phyloP scores from a whole-genome alignment of 352 stramenopile species.

The Discostella stelligera region DNA sequence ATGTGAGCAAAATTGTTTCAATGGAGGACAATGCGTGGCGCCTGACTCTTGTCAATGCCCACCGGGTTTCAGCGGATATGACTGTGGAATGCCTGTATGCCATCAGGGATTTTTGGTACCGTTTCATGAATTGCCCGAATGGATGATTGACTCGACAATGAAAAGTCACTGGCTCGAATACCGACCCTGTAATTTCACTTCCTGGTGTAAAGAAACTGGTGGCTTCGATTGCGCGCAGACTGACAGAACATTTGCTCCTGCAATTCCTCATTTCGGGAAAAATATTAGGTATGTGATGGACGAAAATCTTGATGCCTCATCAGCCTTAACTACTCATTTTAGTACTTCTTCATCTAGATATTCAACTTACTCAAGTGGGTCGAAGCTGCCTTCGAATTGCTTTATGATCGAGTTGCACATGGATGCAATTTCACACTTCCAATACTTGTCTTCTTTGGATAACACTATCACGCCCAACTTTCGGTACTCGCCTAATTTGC shows the following conservation, averaged over 20 bases:
- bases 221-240: slow-evolving; percentile 89
- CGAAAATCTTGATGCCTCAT: background rate
- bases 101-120: slow-evolving; percentile 91
- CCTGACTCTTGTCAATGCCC: slow-evolving; percentile 93
- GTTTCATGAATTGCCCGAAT: slow-evolving; percentile 62
- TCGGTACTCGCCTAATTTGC: slow-evolving; percentile 84
- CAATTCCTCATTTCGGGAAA: slow-evolving; percentile 30
- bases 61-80: slow-evolving; percentile 89
- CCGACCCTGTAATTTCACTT: slow-evolving; percentile 87
- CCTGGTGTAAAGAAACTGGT: slow-evolving; percentile 90
- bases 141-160: slow-evolving; percentile 50
- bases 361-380: slow-evolving; percentile 52
- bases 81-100: slow-evolving; percentile 90
- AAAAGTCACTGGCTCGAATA: slow-evolving; percentile 85
- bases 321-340: background rate
- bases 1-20: slow-evolving; percentile 87
- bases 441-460: slow-evolving; percentile 87
- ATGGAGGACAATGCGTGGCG: slow-evolving; percentile 89
- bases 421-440: slow-evolving; percentile 85
- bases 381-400: slow-evolving; percentile 52
- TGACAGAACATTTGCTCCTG: slow-evolving; percentile 26
- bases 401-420: slow-evolving; percentile 87
- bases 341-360: background rate
- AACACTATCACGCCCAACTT: slow-evolving; percentile 80
- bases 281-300: slow-evolving; percentile 30